Percentiles rank a stretch among this genome's conserved stretches.
phyloP scores from a whole-genome alignment of 176 grass and related monocot genomes.

The Paspalum vaginatum region DNA sequence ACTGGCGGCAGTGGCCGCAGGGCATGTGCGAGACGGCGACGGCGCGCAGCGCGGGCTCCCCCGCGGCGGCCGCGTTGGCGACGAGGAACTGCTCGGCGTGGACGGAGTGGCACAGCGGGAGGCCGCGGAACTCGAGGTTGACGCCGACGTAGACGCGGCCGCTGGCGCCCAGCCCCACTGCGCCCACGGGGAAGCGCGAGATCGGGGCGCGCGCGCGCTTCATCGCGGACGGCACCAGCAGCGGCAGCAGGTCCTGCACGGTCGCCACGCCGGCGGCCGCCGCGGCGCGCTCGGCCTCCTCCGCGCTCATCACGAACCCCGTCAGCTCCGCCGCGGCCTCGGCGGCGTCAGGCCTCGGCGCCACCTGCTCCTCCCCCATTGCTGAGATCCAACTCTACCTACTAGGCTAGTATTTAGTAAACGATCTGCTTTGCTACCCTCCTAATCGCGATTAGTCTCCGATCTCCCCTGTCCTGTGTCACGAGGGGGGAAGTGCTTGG shows the following conservation, averaged over 20 bases:
- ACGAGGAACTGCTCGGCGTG: slow-evolving; percentile 94
- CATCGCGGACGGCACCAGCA: slow-evolving; percentile 75
- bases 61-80: slow-evolving; percentile 76
- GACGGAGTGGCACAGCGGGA: slow-evolving; percentile 68
- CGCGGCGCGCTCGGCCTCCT: slow-evolving; percentile 59
- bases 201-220: slow-evolving; percentile 58
- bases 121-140: slow-evolving; percentile 79
- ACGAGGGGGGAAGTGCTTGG: not conserved
- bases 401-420: not conserved
- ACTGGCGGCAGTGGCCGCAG: slow-evolving; percentile 97
- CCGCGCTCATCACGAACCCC: slow-evolving; percentile 78
- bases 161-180: slow-evolving; percentile 80
- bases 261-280: slow-evolving; percentile 47
- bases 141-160: slow-evolving; percentile 85
- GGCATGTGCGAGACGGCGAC: slow-evolving; percentile 92
- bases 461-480: too few relatives aligned
- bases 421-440: not conserved
- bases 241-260: slow-evolving; percentile 77
- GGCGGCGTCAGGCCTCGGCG: slow-evolving; percentile 27
- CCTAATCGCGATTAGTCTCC: slow-evolving; percentile 22
- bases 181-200: slow-evolving; percentile 76
- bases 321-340: slow-evolving; percentile 45
- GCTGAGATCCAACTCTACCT: slow-evolving; percentile 41
- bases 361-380: slow-evolving; percentile 62
- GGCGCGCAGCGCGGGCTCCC: slow-evolving; percentile 67